A percentile compares a stretch with the other conserved stretches of the same genome.
Conservation (phyloP, 345 rosid genomes). For the Reutealis trisperma region DNA sequence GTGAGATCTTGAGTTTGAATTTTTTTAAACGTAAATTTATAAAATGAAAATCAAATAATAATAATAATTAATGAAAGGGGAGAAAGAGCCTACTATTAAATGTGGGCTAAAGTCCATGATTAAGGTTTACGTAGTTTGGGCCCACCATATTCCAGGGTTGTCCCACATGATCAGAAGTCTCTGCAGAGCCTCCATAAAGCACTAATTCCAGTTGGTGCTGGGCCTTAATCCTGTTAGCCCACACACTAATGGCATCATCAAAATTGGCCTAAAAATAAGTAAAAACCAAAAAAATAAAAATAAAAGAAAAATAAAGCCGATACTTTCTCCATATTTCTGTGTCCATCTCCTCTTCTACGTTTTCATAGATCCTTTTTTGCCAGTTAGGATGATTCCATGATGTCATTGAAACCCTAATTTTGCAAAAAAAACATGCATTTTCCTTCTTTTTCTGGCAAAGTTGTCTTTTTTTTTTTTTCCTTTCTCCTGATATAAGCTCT, state of each 20-base stretch:
- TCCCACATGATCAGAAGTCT: neutral
- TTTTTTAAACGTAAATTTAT: no score
- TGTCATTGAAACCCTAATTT: neutral
- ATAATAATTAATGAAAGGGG: neutral
- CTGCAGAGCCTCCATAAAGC: neutral
- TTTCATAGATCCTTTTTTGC: neutral
- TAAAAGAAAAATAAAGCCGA: neutral
- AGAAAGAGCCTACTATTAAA: neutral
- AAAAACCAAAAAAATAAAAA: no score
- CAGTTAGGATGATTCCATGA: neutral
- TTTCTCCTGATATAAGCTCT: no score
- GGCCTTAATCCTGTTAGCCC: slow-evolving; percentile 5
- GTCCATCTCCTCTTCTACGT: neutral
- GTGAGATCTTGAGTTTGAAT: no score
- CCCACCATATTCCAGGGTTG: slow-evolving; percentile 1
- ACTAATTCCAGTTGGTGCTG: slow-evolving; percentile 1
- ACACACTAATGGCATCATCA: slow-evolving; percentile 3
- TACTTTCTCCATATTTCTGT: neutral
- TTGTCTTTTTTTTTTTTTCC: no score
- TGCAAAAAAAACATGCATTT: no score
- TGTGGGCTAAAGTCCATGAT: neutral
- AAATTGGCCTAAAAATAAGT: neutral
- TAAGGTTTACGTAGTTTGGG: slow-evolving; percentile 6
- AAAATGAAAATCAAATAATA: neutral
- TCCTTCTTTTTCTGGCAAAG: no score